Evolutionary conservation across 345 rosid genomes (phyloP).

Genomic region (Eucalyptus victrix): DNA sequence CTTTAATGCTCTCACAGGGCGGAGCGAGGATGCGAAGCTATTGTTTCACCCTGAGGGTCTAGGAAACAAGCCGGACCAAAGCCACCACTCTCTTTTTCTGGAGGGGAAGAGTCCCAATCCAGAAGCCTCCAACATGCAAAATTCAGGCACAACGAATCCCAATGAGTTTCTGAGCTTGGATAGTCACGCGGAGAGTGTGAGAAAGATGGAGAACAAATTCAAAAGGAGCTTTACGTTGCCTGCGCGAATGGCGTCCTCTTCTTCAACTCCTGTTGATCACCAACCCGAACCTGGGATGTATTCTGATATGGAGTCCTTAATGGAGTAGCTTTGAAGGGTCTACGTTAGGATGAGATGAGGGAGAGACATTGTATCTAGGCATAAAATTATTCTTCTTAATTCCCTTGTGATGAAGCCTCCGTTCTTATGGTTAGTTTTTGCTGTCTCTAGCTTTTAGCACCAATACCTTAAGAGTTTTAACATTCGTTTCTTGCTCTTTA

Average conservation of each 20-base stretch:
- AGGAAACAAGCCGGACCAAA: slow-evolving; percentile 30
- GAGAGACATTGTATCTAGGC: neutral
- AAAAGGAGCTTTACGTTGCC: slow-evolving; percentile 69
- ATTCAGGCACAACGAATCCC: slow-evolving; percentile 16
- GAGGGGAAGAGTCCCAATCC: slow-evolving; percentile 35
- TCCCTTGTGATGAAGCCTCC: neutral
- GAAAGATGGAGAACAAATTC: slow-evolving; percentile 63
- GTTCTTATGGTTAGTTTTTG: neutral
- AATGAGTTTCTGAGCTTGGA: slow-evolving; percentile 72
- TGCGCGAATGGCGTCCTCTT: slow-evolving; percentile 59
- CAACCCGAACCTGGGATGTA: slow-evolving; percentile 53
- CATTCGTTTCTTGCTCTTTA: neutral
- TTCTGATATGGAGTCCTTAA: slow-evolving; percentile 67
- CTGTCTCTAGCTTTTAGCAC: neutral
- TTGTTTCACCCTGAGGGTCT: slow-evolving; percentile 50
- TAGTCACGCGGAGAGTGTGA: slow-evolving; percentile 29
- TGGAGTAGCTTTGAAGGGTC: slow-evolving; percentile 35
- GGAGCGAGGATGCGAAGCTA: slow-evolving; percentile 61
- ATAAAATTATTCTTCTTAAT: neutral
- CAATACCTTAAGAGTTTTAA: neutral
- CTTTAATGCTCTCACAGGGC: slow-evolving; percentile 76
- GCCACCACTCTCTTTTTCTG: slow-evolving; percentile 9
- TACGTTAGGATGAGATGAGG: neutral
- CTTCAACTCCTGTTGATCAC: slow-evolving; percentile 54
- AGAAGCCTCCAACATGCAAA: slow-evolving; percentile 19